phyloP scores from a whole-genome alignment of 805 yeast genomes.

The Sungouiella blattae region DNA sequence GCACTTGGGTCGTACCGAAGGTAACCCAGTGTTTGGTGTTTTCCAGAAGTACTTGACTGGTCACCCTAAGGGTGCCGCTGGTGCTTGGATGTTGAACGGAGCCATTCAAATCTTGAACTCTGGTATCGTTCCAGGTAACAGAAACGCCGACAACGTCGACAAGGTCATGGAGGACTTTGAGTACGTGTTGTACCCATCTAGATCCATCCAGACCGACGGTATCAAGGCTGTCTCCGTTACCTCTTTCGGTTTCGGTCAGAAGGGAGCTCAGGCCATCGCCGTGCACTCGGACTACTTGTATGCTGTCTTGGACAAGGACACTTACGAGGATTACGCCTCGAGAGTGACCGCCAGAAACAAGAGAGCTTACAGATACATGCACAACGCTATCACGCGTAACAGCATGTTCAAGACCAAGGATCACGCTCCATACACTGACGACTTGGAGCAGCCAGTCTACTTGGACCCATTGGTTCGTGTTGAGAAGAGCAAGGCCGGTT shows the following conservation, averaged over 20 bases:
- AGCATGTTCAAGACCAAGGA: conserved; percentile 90
- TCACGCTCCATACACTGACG: conserved; percentile 87
- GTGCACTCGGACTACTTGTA: conserved; percentile 91
- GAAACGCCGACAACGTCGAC: conserved; percentile 97
- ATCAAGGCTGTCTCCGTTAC: conserved; percentile 95
- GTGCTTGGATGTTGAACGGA: conserved; percentile 99
- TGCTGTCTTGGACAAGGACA: conserved; percentile 69
- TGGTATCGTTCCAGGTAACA: conserved; percentile 97
- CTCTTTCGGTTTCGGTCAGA: conserved; percentile 99
- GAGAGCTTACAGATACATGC: conserved; percentile 91
- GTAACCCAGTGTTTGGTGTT: conserved; percentile 96
- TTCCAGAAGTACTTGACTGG: conserved; percentile 99
- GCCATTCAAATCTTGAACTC: conserved; percentile 87
- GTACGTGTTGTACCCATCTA: conserved; percentile 90
- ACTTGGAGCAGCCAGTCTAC: conserved; percentile 85
- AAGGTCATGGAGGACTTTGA: conserved; percentile 75
- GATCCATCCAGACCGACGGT: conserved; percentile 92
- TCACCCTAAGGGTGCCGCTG: conserved; percentile 99
- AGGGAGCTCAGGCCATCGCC: conserved; percentile 94
- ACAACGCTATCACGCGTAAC: conserved; percentile 88
- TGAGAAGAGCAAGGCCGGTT: conserved; percentile 37
- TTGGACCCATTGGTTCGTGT: conserved; percentile 93
- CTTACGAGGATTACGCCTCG: conserved; percentile 66
- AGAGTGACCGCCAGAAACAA: conserved; percentile 81
- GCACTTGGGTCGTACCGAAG: conserved; percentile 94